Conservation (phyloP, 1,139 yeast genomes). For the Taphrina sp. region DNA sequence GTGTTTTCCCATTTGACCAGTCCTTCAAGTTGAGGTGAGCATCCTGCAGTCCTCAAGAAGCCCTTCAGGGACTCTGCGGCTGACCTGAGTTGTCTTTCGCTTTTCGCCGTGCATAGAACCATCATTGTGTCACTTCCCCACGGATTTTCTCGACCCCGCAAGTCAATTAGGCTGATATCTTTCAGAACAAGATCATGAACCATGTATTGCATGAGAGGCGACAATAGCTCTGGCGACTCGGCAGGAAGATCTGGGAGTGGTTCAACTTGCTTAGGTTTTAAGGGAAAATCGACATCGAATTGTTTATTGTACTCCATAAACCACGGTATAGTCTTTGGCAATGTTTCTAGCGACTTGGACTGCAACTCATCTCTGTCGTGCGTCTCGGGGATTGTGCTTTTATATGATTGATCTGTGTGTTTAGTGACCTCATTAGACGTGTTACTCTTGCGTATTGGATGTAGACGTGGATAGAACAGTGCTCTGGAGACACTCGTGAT, state of each 20-base stretch:
- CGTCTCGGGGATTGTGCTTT: not conserved
- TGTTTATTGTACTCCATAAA: constrained; percentile 32
- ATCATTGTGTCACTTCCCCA: constrained; percentile 29
- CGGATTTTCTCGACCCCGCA: constrained; percentile 23
- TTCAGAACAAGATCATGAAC: constrained; percentile 23
- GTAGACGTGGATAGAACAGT: constrained; percentile 6
- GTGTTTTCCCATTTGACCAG: constrained; percentile 30
- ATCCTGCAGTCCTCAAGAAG: constrained; percentile 11
- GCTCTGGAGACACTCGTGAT: not conserved
- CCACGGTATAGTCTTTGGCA: constrained; percentile 29
- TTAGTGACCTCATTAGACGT: not conserved
- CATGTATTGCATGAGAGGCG: constrained; percentile 15
- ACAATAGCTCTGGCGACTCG: constrained; percentile 10
- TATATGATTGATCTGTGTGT: not conserved
- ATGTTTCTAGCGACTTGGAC: no score
- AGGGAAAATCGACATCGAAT: constrained; percentile 8
- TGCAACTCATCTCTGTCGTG: no score
- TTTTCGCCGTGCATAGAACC: constrained; percentile 20
- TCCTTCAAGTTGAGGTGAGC: constrained; percentile 20
- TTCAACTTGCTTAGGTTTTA: constrained; percentile 1
- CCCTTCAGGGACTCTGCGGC: constrained; percentile 29
- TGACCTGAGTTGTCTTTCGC: constrained; percentile 21
- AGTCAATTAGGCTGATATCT: constrained; percentile 17
- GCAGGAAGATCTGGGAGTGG: constrained; percentile 14
- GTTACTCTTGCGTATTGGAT: not conserved